Conservation (phyloP, 495 filamentous ascomycete genomes). For the Aspergillus baeticus region DNA sequence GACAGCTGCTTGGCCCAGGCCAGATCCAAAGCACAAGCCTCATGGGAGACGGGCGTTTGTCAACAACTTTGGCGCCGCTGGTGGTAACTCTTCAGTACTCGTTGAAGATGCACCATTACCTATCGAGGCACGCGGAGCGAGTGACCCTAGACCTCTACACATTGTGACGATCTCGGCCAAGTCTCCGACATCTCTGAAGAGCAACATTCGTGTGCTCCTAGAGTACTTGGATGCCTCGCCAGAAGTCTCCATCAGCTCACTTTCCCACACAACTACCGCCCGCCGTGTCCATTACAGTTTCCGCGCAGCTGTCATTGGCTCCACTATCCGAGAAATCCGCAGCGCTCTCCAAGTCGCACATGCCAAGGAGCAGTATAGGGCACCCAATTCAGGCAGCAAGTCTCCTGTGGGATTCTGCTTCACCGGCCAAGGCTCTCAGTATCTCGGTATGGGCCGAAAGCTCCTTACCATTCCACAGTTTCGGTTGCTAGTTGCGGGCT, state of each 20-base stretch:
- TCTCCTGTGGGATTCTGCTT: conserved; percentile 57
- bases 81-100: conserved; percentile 34
- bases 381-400: conserved; percentile 62
- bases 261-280: conserved; percentile 28
- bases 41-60: conserved; percentile 16
- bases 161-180: conserved; percentile 1
- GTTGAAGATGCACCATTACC: conserved; percentile 37
- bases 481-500: conserved; percentile 19
- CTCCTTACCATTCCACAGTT: conserved; percentile 18
- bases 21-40: background rate
- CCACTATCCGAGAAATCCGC: background rate
- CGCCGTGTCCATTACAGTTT: conserved; percentile 15
- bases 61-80: conserved; percentile 48
- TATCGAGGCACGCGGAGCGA: background rate
- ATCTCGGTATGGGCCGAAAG: conserved; percentile 30
- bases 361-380: conserved; percentile 6
- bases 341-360: no score
- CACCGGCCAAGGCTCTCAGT: conserved; percentile 69
- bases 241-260: conserved; percentile 14
- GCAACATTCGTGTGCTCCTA: background rate
- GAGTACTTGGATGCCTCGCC: background rate
- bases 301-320: background rate
- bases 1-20: background rate
- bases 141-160: background rate
- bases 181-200: background rate